phyloP scores from a whole-genome alignment of 306 rosid species.

The Senna siamea region DNA sequence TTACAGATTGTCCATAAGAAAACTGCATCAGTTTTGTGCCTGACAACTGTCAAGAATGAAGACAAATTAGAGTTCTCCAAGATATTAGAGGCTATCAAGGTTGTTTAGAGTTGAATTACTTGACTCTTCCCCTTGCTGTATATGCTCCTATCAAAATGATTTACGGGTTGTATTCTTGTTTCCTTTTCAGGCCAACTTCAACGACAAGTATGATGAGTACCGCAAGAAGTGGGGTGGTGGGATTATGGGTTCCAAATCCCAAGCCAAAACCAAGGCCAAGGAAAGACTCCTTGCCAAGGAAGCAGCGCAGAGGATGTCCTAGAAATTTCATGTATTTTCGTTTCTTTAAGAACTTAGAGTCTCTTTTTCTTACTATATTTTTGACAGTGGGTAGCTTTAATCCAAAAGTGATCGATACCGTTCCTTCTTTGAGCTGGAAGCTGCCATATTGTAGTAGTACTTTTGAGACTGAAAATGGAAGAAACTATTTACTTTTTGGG shows the following conservation, averaged over 20 bases:
- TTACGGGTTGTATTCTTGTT: not conserved
- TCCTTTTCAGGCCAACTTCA: constrained; percentile 72
- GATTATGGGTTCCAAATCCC: constrained; percentile 87
- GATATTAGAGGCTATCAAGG: constrained; percentile 83
- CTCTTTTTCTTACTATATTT: not conserved
- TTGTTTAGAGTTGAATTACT: constrained; percentile 1
- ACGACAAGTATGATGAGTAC: constrained; percentile 80
- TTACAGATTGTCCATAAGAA: constrained; percentile 75
- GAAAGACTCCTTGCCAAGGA: constrained; percentile 78
- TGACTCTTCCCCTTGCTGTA: not conserved
- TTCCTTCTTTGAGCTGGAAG: too few species aligned
- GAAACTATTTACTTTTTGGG: too few species aligned
- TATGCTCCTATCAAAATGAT: not conserved
- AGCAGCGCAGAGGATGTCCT: constrained; percentile 76
- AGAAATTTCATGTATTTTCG: constrained; percentile 26
- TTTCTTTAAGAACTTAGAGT: constrained; percentile 2
- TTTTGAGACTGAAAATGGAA: too few species aligned
- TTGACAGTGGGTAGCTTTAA: not conserved
- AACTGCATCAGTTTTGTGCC: constrained; percentile 77
- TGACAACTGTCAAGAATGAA: constrained; percentile 84
- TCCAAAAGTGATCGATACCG: not conserved
- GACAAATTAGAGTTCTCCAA: constrained; percentile 80
- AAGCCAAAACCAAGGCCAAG: constrained; percentile 79
- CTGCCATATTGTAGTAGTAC: too few species aligned
- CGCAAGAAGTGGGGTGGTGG: constrained; percentile 92